Conservation (phyloP, 495 filamentous ascomycete species). For the Xylaria scruposa region DNA sequence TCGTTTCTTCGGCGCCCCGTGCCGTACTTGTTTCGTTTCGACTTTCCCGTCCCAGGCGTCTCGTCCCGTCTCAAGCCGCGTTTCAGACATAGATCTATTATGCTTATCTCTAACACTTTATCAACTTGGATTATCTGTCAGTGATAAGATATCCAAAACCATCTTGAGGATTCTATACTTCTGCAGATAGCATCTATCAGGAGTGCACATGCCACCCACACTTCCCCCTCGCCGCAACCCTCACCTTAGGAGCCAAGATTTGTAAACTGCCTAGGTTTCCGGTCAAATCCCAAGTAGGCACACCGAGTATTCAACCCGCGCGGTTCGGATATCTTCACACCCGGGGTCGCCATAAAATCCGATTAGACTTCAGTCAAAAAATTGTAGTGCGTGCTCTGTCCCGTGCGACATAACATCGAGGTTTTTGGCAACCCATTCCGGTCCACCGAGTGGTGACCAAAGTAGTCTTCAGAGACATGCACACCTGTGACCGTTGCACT, state of each 20-base stretch:
- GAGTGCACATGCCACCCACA: not conserved
- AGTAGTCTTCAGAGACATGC: not conserved
- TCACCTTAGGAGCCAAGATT: not conserved
- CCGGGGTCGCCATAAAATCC: not conserved
- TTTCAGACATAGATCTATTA: constrained; percentile 4
- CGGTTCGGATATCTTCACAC: not conserved
- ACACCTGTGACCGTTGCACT: constrained; percentile 8
- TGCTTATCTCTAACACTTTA: constrained; percentile 13
- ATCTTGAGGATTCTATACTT: constrained; percentile 6
- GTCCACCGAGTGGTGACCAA: not conserved
- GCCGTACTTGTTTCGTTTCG: constrained; percentile 21
- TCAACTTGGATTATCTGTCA: not conserved
- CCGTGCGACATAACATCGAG: not conserved
- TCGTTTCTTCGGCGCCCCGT: not conserved
- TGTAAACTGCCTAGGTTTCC: not conserved
- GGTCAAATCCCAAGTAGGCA: constrained; percentile 1
- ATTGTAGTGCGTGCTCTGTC: not conserved
- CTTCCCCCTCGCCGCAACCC: not conserved
- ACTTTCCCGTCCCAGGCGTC: not conserved
- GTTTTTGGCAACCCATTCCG: not conserved
- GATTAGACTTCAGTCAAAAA: not conserved
- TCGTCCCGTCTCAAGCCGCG: constrained; percentile 22
- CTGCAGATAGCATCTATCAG: not conserved
- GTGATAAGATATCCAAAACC: not conserved
- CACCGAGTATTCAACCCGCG: not conserved